Evolutionary conservation across 306 rosid species (phyloP).

Genomic region (Quercus ilex): DNA sequence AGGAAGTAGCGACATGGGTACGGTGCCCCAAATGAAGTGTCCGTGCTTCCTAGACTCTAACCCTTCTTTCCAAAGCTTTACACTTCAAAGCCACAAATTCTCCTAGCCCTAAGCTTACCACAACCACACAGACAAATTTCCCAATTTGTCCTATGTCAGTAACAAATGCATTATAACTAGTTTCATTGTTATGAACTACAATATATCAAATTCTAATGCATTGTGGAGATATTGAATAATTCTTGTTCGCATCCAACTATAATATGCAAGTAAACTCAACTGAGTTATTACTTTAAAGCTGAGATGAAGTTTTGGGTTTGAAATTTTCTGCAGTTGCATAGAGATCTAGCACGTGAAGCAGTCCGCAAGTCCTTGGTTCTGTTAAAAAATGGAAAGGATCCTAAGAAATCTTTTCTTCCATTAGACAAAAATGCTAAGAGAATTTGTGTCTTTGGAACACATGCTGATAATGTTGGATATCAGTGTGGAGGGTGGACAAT

Average conservation of each 20-base stretch:
- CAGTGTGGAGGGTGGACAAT: constrained; percentile 94
- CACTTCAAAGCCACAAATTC: too few species aligned
- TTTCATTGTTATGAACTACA: not conserved
- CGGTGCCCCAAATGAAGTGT: too few species aligned
- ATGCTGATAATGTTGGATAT: constrained; percentile 78
- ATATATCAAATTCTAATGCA: not conserved
- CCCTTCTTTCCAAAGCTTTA: too few species aligned
- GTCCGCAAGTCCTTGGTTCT: constrained; percentile 61
- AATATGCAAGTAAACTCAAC: not conserved
- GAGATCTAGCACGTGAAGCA: constrained; percentile 53
- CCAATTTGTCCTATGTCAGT: too few species aligned
- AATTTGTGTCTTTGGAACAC: constrained; percentile 78
- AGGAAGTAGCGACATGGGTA: too few species aligned
- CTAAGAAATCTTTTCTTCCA: constrained; percentile 66
- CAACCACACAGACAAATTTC: too few species aligned
- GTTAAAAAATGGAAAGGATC: constrained; percentile 56
- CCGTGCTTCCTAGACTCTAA: too few species aligned
- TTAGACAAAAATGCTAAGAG: constrained; percentile 57
- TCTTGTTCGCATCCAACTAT: not conserved
- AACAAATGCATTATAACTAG: not conserved
- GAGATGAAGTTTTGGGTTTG: not conserved
- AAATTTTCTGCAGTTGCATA: constrained; percentile 32
- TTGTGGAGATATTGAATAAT: not conserved
- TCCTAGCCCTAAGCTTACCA: too few species aligned
- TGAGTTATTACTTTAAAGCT: not conserved